Evolutionary conservation across 2,329 filamentous ascomycete genomes (phyloP), one percentile per base, ranked within the genome.

Genomic region (Fusarium chuoi): DNA sequence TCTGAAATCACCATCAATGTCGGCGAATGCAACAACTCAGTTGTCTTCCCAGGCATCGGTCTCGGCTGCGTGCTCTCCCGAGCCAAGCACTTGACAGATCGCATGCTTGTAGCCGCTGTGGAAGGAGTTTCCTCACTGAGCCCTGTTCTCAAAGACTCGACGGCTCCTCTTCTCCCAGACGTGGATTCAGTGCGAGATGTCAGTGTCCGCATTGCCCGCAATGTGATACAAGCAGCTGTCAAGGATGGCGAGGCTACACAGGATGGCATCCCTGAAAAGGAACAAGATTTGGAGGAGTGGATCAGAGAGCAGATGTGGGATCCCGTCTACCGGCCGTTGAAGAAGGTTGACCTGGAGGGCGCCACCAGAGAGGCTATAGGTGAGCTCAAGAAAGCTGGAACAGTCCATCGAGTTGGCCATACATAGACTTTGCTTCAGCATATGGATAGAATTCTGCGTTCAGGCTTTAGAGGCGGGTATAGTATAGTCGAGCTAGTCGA

Each of bases 1-100:
- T 59, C 78, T 1, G 85, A 88, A 13, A 67, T 86, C 4, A 81
- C 82, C 70, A 84, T 88, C 65, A 82, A 86, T 35, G 79, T 88
- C 78, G 94, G 94, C 30, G 94, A 97, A 82, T 97, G 95, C 84
- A 97, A 97, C 84, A 97, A 97, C 83, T 93, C 91, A 2, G 93
- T 93, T 39, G 92, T 92, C 22, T 97, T 97, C 81, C 94, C 94
- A 0, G 94, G 94, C 1, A 96, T 97, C 66, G 94, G 94, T 0
- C 90, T 97, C 2, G 95, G 94, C 17, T 89, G 89, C 13, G 89
- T 98, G 1, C 88, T 97, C 3, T 91, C 87, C 33, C 90, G 93
- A 20, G 87, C 92, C 6, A 87, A 84, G 18, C 86, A 91, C 1
- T 83, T 97, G 35, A 93, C 92, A 0, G 91, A 95, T 70, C 89